Evolutionary conservation across 2,329 filamentous ascomycete genomes (phyloP).

Genomic region (Fusarium neocosmosporiellum): DNA sequence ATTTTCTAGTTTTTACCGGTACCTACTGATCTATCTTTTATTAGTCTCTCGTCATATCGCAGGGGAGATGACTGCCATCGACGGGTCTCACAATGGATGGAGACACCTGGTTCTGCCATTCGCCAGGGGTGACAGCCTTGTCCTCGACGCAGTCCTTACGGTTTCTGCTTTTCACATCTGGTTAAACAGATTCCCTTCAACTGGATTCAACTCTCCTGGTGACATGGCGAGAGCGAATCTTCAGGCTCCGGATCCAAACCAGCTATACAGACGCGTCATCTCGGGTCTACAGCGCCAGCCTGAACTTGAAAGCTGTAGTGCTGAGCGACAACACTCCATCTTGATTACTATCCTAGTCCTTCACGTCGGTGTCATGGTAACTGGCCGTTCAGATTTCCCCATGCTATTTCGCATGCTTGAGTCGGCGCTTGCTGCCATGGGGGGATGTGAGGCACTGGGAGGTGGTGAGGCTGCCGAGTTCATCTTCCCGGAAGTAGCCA

Average conservation of each 20-base stretch:
- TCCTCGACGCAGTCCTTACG: conserved; percentile 17
- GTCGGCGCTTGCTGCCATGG: conserved; percentile 11
- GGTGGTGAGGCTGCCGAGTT: conserved; percentile 2
- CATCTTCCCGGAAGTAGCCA: conserved; percentile 9
- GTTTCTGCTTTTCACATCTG: conserved; percentile 20
- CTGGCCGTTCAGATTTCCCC: conserved; percentile 5
- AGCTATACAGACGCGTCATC: background rate
- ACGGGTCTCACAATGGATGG: conserved; percentile 38
- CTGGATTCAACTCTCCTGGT: background rate
- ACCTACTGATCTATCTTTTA: background rate
- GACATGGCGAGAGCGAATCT: background rate
- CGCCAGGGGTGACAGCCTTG: conserved; percentile 23
- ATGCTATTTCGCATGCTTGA: conserved; percentile 5
- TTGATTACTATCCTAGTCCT: conserved; percentile 14
- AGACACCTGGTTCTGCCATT: conserved; percentile 34
- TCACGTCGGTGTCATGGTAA: conserved; percentile 8
- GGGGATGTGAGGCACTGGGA: background rate
- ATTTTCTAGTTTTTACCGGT: background rate
- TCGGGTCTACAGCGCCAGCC: background rate
- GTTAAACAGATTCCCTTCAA: background rate
- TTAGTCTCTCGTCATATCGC: conserved; percentile 36
- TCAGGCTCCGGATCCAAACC: background rate
- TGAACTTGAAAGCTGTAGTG: background rate
- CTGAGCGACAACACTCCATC: background rate
- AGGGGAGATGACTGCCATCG: conserved; percentile 35